Conservation (phyloP, 108 stramenopile species). For the Nannochloropsis salina region DNA sequence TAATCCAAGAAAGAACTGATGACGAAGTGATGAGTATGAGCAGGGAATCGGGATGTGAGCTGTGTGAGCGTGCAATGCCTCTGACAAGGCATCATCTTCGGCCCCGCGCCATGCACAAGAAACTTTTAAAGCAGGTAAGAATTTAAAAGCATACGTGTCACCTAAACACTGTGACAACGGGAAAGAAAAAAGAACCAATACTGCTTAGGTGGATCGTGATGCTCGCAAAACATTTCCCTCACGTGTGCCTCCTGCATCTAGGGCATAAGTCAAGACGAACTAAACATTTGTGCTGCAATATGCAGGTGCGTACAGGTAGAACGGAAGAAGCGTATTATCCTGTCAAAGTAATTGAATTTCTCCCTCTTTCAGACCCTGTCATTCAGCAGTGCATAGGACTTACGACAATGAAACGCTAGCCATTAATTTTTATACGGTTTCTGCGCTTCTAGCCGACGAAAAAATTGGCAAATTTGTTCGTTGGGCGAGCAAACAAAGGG, state of each 20-base stretch:
- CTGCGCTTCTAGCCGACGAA: conserved; percentile 36
- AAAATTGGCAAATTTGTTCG: conserved; percentile 28
- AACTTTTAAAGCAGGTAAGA: conserved; percentile 6
- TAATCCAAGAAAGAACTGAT: neutral
- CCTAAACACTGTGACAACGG: no score
- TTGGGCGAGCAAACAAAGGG: conserved; percentile 37
- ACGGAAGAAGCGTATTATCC: neutral
- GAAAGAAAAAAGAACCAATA: neutral
- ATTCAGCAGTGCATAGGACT: conserved; percentile 38
- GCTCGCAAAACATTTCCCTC: neutral
- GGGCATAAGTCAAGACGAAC: neutral
- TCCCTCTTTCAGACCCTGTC: conserved; percentile 32
- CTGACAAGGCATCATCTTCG: neutral
- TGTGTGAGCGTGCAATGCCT: neutral
- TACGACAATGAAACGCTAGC: conserved; percentile 35
- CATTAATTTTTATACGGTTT: conserved; percentile 24
- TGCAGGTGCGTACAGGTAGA: neutral
- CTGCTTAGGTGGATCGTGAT: neutral
- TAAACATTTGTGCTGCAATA: neutral
- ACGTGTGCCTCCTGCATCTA: no score
- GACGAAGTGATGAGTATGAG: neutral
- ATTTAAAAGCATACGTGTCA: neutral
- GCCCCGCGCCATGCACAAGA: neutral
- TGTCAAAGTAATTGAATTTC: neutral
- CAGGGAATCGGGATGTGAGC: neutral